Base-by-base conservation (phyloP, 2,329 filamentous ascomycete genomes). In the Fusarium vanettenii region DNA sequence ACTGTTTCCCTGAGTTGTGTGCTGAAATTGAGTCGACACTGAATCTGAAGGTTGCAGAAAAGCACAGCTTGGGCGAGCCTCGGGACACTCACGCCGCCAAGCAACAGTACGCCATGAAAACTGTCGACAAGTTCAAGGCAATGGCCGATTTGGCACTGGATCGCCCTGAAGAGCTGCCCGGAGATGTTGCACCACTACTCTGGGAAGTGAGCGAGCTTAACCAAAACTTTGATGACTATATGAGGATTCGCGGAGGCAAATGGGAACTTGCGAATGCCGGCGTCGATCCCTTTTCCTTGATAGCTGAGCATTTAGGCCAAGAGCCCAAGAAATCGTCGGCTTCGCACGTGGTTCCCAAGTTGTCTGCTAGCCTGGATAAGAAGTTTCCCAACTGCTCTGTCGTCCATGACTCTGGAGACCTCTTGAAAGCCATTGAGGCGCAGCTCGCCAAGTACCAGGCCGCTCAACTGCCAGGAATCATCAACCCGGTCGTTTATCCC, bases 1-100 rank as follows among this genome's bases (percentile, higher is more conserved):
- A 67, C 0, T 81, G 80, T 13, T 86, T 85, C 67, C 79, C 79
- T 0, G 71, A 64, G 0, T 74, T 84, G 16, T 74, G 79, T 27
- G 62, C 48, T 0, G 76, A 69, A 0, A 77, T 84, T 7, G 63
- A 56, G 4, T 37, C 55, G 1, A 75, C 77, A 0, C 73, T 84
- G 0, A 29, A 50, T 0, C 64, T 71, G 3, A 76, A 74, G 3
- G 18, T 75, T 4, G 16, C 8, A 3, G 64, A 75, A 9, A 70
- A 70, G 2, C 11, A 48, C 0, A 18, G 29, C 3, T 67, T 85
- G 2, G 82, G 82, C 0, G 67, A 80, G 0, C 69, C 78, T 22
- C 78, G 83, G 0, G 64, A 69, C 1, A 78, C 62, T 2, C 76
- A 75, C 22, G 39, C 61, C 1, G 67, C 79, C 3, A 79, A 77